Percentiles rank a stretch among this genome's conserved stretches.
phyloP scores from a whole-genome alignment of 352 stramenopile species.

The Phytophthora foliorum region DNA sequence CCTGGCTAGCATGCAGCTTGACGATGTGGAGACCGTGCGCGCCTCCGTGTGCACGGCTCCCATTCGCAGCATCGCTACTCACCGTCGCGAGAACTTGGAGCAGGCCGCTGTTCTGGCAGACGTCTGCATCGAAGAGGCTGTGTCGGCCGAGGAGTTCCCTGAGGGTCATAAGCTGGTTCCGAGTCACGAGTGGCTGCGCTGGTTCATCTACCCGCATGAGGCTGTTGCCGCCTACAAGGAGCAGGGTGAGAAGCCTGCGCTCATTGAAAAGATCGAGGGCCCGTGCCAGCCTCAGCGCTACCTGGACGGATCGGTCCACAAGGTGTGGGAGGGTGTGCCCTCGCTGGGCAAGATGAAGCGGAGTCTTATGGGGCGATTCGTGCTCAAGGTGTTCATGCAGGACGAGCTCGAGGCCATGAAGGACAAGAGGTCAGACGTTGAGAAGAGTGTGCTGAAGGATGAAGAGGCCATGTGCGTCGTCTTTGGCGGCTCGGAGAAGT shows the following conservation, averaged over 20 bases:
- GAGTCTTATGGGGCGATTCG: constrained; percentile 30
- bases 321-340: constrained; percentile 32
- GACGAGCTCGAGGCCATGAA: constrained; percentile 41
- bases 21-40: constrained; percentile 31
- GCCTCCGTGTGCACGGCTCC: constrained; percentile 28
- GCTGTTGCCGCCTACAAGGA: constrained; percentile 37
- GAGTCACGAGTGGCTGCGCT: constrained; percentile 44
- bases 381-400: constrained; percentile 46
- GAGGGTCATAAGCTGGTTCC: constrained; percentile 31
- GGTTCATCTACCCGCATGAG: constrained; percentile 52
- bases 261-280: constrained; percentile 37
- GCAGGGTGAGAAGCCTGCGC: constrained; percentile 26
- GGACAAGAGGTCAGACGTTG: constrained; percentile 36
- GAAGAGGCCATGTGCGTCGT: constrained; percentile 42
- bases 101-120: constrained; percentile 35
- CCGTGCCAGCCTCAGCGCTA: constrained; percentile 48
- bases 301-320: constrained; percentile 25
- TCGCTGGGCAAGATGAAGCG: constrained; percentile 38
- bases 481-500: constrained; percentile 36
- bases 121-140: constrained; percentile 33
- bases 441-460: constrained; percentile 39
- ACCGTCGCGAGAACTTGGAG: constrained; percentile 40
- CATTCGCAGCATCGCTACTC: constrained; percentile 30
- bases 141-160: constrained; percentile 9
- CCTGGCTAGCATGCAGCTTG: constrained; percentile 40